A percentile compares a stretch with the other conserved stretches of the same genome.
phyloP scores from a whole-genome alignment of 345 rosid genomes.

The Melaleuca quinquenervia region DNA sequence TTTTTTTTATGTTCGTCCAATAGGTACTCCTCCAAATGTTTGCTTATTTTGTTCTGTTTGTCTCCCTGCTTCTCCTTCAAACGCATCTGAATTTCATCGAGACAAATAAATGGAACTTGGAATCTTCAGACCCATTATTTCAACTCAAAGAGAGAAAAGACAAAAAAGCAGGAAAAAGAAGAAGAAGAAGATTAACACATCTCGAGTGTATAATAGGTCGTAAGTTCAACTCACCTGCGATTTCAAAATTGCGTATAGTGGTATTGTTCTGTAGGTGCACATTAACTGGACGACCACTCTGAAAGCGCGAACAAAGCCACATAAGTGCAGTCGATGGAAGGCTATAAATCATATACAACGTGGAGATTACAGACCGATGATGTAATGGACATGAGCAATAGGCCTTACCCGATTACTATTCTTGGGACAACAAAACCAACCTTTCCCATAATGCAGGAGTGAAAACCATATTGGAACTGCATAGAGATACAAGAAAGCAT shows the following conservation, averaged over 20 bases:
- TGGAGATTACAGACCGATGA: neutral
- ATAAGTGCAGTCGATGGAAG: too few species aligned
- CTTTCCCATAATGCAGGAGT: conserved; percentile 76
- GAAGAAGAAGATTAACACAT: neutral
- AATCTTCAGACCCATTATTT: neutral
- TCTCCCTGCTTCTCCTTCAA: neutral
- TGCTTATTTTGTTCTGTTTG: neutral
- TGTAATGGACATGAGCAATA: neutral
- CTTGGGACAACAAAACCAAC: conserved; percentile 48
- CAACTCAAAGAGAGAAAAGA: neutral
- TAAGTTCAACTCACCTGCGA: conserved; percentile 35
- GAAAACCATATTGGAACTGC: conserved; percentile 60
- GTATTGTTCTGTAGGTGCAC: conserved; percentile 73
- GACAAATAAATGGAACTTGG: neutral
- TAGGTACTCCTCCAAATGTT: accelerated
- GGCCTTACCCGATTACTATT: conserved; percentile 55
- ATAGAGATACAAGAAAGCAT: neutral
- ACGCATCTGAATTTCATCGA: neutral
- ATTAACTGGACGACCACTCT: conserved; percentile 57
- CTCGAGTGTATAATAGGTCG: neutral
- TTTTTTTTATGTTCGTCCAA: neutral
- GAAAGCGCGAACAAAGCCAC: neutral
- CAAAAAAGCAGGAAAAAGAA: too few species aligned
- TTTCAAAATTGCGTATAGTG: conserved; percentile 61
- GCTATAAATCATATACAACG: neutral